Evolutionary conservation across 805 yeast genomes (phyloP), one percentile per base, ranked within the genome.

Genomic region (Maudiozyma serrabonitensis): DNA sequence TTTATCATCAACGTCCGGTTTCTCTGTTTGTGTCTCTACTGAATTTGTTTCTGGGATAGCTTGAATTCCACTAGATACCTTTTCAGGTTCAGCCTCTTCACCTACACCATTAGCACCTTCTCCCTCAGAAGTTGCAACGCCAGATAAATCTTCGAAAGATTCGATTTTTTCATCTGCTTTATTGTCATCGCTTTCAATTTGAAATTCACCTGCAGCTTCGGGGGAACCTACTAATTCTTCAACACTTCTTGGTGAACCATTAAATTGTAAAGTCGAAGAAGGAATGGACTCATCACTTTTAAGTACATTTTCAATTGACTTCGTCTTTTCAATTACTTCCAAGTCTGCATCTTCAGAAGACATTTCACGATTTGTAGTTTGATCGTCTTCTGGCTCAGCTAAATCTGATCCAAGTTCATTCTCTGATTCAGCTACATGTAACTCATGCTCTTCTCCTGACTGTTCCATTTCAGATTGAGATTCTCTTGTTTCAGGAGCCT

Each of bases 131-230:
- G 49, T 48, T 8, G 52, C 48, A 25, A 57, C 50, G 44, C 58
- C 63, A 18, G 54, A 55, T 15, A 59, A 37, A 4, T 55, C 56
- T 41, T 58, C 63, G 40, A 52, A 58, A 3, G 62, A 56, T 39
- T 60, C 48, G 16, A 21, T 42, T 16, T 32, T 31, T 38, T 35
- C 18, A 38, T 6, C 43, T 4, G 37, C n/a, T 37, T 38, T 43
- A 11, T 31, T 25, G 6, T 15, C 35, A 41, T 41, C 21, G 1
- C n/a, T 16, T 16, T 9, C 44, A 7, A 7, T 5, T 6, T 19
- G 19, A 15, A n/a, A 19, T n/a, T 41, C 44, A 41, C 41, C 41
- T 39, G n/a, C 41, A 11, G 26, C 41, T 8, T n/a, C 41, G 6
- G 41, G 34, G 23, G n/a, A 25, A 23, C n/a, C 44, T 15, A 13